Percentiles rank a stretch among this genome's conserved stretches.
These are phyloP conservation scores for Pleurotus cornucopiae DNA, from an alignment of 768 basidiomycete genomes.

Conservation along the genomic window DNA sequence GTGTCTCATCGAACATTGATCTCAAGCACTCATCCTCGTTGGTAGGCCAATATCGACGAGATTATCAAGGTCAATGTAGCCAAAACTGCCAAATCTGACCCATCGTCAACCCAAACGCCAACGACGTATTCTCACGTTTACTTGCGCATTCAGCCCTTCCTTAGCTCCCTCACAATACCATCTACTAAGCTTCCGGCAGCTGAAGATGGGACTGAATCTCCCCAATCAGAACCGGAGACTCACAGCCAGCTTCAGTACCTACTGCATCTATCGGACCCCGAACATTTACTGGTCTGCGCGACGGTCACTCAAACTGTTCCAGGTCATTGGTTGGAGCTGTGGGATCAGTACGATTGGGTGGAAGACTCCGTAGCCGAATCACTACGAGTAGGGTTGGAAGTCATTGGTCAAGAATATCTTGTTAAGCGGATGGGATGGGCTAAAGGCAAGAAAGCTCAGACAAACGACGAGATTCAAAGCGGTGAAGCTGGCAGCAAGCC, in stretches of 20 bases:
- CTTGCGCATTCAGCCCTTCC: conserved; percentile 88
- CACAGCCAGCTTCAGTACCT: conserved; percentile 64
- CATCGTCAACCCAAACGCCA: conserved; percentile 38
- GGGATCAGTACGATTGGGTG: conserved; percentile 94
- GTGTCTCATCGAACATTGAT: background rate
- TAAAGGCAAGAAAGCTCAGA: conserved; percentile 25
- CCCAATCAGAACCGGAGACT: conserved; percentile 32
- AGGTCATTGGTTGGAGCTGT: conserved; percentile 79
- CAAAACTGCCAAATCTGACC: conserved; percentile 28
- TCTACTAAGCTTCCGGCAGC: background rate
- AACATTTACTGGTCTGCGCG: conserved; percentile 69
- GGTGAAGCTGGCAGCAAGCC: background rate
- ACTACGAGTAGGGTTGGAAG: conserved; percentile 79
- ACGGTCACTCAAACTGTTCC: conserved; percentile 85
- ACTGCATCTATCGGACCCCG: conserved; percentile 71
- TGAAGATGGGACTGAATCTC: conserved; percentile 17
- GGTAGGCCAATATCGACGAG: conserved; percentile 74
- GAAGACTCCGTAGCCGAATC: conserved; percentile 91
- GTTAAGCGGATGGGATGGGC: conserved; percentile 84
- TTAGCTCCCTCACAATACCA: conserved; percentile 49
- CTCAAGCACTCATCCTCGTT: background rate
- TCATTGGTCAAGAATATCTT: conserved; percentile 89
- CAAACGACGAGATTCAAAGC: conserved; percentile 19
- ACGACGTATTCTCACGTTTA: conserved; percentile 88
- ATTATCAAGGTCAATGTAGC: conserved; percentile 57